Base-by-base conservation (phyloP, 805 yeast genomes). In the Cyberlindnera maritima region DNA sequence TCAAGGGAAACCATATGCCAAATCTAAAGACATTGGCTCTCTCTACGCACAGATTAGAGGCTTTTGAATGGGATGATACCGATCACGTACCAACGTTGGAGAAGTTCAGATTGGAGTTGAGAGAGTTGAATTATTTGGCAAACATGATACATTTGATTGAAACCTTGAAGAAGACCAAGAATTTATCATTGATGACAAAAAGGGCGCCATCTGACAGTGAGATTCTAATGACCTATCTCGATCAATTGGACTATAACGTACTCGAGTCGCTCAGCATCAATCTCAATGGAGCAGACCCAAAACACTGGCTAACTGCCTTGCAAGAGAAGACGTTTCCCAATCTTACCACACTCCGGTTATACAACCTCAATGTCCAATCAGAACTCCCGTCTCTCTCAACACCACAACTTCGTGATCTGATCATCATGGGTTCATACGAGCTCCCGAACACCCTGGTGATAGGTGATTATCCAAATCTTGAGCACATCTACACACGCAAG, bases 101-200 rank as follows among this genome's bases (percentile, higher is more conserved):
- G 2, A 25, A 36, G 12, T 43, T 49, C 26, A 40, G 50, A 23
- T 23, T 50, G 19, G 54, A 50, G 36, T n/a, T 44, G 13, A 25
- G 36, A 4, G 36, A 21, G 18, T 15, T 46, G 38, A 21, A 36
- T 17, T 10, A 4, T 10, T 6, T 8, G 15, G 47, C 48, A 13
- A 44, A 43, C 14, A 35, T 41, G 39, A 45, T 34, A 25, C 40
- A 39, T 14, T 32, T 50, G 13, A 34, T 41, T 15, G 48, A 50
- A 14, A 26, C 39, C 4, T 18, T 50, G 11, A 21, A 21, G 2
- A 21, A 19, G 6, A 40, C 44, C 6, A 23, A 36, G 17, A 14
- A 44, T n/a, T 25, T 50, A 3, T 42, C 50, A 8, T 23, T 46
- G 18, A 41, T 46, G 49, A 19, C 46, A 2, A 36, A n/a, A 28